Percentiles rank a stretch among this genome's conserved stretches.
Conservation (phyloP, 176 grass and related monocot species). For the Alopecurus myosuroides region DNA sequence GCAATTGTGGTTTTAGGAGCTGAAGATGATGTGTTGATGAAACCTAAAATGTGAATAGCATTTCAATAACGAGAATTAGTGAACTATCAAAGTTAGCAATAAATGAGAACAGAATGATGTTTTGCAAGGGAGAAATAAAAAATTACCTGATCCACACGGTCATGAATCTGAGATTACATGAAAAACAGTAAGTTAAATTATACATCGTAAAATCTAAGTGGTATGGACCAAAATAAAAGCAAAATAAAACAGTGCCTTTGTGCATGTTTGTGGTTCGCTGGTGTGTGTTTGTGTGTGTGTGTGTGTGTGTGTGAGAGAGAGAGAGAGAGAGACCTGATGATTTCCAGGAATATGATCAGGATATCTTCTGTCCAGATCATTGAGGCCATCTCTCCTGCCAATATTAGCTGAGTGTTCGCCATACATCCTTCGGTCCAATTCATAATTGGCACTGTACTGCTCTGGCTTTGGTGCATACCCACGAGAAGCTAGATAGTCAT, state of each 20-base stretch:
- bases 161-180: conserved; percentile 33
- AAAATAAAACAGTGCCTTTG: not conserved
- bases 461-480: conserved; percentile 44
- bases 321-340: conserved; percentile 16
- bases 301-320: not conserved
- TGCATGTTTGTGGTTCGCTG: too few species aligned
- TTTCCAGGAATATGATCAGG: conserved; percentile 39
- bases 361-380: conserved; percentile 65
- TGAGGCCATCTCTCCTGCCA: conserved; percentile 40
- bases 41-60: conserved; percentile 19
- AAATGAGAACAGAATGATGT: not conserved
- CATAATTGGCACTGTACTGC: conserved; percentile 46
- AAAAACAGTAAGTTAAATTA: not conserved
- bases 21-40: conserved; percentile 48
- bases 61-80: not conserved
- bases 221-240: not conserved
- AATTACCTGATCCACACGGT: conserved; percentile 28
- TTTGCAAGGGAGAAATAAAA: not conserved
- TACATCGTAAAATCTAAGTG: not conserved
- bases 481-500: conserved; percentile 51
- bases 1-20: conserved; percentile 67
- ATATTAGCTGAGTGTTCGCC: conserved; percentile 42
- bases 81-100: not conserved
- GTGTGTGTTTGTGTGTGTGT: not conserved
- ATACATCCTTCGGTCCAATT: conserved; percentile 52